phyloP scores from a whole-genome alignment of 2,329 filamentous ascomycete genomes.

The Penicillium hesseltinei region DNA sequence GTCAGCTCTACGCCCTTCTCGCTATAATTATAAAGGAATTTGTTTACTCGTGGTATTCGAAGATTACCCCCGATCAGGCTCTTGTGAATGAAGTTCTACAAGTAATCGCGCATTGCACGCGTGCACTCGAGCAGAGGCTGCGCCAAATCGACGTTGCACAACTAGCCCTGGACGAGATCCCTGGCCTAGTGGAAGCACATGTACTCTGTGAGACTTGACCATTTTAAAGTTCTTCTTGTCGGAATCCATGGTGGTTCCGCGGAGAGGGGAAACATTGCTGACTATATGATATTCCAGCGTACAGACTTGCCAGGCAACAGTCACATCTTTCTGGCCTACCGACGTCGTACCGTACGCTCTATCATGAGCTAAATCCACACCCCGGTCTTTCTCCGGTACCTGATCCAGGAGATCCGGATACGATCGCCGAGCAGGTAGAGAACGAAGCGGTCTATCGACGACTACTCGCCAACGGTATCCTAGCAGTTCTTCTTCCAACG shows the following conservation, averaged over 20 bases:
- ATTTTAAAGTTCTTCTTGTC: constrained; percentile 1
- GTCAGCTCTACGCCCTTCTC: constrained; percentile 89
- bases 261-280: constrained; percentile 25
- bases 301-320: constrained; percentile 64
- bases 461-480: constrained; percentile 75
- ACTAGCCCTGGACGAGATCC: constrained; percentile 82
- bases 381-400: constrained; percentile 79
- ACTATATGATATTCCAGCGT: constrained; percentile 55
- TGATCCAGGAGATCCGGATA: constrained; percentile 50
- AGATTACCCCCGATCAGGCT: constrained; percentile 83
- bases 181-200: constrained; percentile 76
- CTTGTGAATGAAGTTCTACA: constrained; percentile 87
- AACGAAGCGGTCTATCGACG: constrained; percentile 85
- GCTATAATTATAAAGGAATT: constrained; percentile 87
- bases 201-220: constrained; percentile 61
- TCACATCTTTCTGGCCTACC: constrained; percentile 59
- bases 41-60: constrained; percentile 88
- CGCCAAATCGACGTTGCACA: constrained; percentile 79
- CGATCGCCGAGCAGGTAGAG: constrained; percentile 61
- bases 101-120: constrained; percentile 87
- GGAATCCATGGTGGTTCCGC: constrained; percentile 16
- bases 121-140: constrained; percentile 81
- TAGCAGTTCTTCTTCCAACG: constrained; percentile 82
- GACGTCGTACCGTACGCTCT: constrained; percentile 65
- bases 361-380: constrained; percentile 80